Conservation (phyloP, 1,284 basidiomycete species). For the Papiliotrema laurentii region DNA sequence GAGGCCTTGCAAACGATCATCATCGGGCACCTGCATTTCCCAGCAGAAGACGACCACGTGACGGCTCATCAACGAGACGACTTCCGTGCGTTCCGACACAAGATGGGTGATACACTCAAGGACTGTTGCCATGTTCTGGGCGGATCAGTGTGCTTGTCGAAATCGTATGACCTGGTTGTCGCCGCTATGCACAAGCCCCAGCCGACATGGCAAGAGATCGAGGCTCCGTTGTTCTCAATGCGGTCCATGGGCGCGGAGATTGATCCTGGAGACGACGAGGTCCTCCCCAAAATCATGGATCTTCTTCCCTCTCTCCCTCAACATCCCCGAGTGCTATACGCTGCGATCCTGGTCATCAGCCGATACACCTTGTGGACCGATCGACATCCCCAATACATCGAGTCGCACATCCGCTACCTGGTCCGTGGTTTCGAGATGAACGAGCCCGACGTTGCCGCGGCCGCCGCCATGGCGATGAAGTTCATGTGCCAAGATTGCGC, state of each 20-base stretch:
- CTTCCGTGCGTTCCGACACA: constrained; percentile 91
- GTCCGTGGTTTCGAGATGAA: constrained; percentile 82
- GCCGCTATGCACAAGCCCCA: constrained; percentile 55
- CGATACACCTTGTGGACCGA: constrained; percentile 98
- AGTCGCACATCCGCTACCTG: constrained; percentile 82
- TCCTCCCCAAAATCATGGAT: constrained; percentile 92
- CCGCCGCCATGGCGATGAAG: constrained; percentile 92
- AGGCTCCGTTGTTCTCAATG: constrained; percentile 97
- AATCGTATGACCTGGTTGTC: constrained; percentile 76
- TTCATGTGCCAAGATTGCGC: constrained; percentile 97
- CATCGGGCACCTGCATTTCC: constrained; percentile 89
- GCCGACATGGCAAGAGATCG: constrained; percentile 88
- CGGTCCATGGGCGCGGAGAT: constrained; percentile 96
- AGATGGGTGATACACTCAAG: constrained; percentile 98
- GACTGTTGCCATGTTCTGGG: constrained; percentile 96
- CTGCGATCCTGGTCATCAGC: constrained; percentile 89
- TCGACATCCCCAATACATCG: constrained; percentile 81
- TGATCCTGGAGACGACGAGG: constrained; percentile 73
- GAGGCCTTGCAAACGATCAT: constrained; percentile 78
- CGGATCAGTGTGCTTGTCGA: constrained; percentile 73
- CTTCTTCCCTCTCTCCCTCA: constrained; percentile 83
- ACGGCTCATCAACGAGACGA: constrained; percentile 84
- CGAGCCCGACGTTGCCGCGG: constrained; percentile 80
- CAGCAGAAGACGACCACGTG: constrained; percentile 67
- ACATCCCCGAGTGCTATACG: constrained; percentile 91